phyloP scores from a whole-genome alignment of 768 basidiomycete species.

The Leucocoprinus leucothites region DNA sequence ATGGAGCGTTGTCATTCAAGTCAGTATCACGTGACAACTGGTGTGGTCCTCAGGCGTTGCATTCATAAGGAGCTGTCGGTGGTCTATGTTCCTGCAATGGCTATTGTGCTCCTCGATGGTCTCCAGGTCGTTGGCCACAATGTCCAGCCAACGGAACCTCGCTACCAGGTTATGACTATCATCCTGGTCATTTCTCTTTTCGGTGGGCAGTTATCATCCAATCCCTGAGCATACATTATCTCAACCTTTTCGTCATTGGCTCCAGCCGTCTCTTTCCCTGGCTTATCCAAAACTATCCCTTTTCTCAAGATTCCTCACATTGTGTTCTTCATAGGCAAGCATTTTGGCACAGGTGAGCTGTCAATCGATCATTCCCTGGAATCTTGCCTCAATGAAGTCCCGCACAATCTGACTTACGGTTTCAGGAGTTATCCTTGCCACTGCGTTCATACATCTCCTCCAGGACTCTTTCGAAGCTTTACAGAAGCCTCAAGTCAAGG shows the following conservation, averaged over 20 bases:
- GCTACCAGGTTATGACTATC: conserved; percentile 37
- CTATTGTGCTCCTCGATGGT: not conserved
- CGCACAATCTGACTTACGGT: not conserved
- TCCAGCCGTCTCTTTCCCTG: conserved; percentile 71
- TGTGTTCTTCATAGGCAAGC: conserved; percentile 82
- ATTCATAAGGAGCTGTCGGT: not conserved
- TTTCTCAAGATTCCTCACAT: conserved; percentile 61
- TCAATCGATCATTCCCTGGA: not conserved
- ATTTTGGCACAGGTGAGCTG: conserved; percentile 69
- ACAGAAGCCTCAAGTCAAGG: conserved; percentile 40
- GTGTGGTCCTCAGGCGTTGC: conserved; percentile 5
- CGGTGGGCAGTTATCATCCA: conserved; percentile 37
- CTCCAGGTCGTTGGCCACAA: not conserved
- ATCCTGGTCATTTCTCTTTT: conserved; percentile 64
- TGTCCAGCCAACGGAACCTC: conserved; percentile 13
- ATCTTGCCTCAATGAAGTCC: not conserved
- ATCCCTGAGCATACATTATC: not conserved
- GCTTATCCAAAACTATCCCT: conserved; percentile 51
- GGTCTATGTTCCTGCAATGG: not conserved
- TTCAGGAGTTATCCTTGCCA: conserved; percentile 76
- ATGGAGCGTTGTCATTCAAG: no score
- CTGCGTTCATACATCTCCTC: conserved; percentile 78
- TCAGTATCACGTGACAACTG: conserved; percentile 12
- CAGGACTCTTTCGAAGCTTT: conserved; percentile 73
- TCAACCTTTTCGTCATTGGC: not conserved